Evolutionary conservation across 192 early-diverging fungal species (phyloP).

Genomic region (Pilaira anomala): DNA sequence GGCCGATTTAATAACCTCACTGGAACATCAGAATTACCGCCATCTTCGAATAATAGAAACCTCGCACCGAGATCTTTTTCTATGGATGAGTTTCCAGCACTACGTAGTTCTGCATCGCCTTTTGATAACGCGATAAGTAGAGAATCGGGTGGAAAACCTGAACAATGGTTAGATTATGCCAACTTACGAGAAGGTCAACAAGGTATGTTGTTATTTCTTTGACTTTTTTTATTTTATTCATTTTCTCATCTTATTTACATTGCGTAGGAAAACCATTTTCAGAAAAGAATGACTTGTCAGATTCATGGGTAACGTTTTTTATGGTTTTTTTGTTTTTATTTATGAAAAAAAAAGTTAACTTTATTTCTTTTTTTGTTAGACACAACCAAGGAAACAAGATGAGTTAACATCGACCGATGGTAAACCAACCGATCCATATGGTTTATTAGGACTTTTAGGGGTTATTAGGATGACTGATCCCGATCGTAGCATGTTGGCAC

Average conservation of each 20-base stretch:
- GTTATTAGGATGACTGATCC: constrained; percentile 77
- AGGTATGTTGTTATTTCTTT: neutral
- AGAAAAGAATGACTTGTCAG: constrained; percentile 15
- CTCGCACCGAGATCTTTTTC: constrained; percentile 32
- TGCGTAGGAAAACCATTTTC: constrained; percentile 6
- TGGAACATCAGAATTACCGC: neutral
- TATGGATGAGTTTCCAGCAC: constrained; percentile 37
- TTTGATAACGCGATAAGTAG: constrained; percentile 12
- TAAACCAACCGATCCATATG: constrained; percentile 59
- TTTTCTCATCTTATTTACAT: too few species aligned
- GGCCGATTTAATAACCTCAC: neutral
- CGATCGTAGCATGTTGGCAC: constrained; percentile 74
- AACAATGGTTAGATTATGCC: constrained; percentile 25
- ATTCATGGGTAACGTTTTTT: constrained; percentile 7
- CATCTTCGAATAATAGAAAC: constrained; percentile 5
- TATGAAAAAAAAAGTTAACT: neutral
- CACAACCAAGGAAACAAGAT: constrained; percentile 12
- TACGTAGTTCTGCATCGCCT: constrained; percentile 21
- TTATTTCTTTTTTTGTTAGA: neutral
- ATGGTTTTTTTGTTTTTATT: too few species aligned
- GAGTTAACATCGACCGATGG: neutral
- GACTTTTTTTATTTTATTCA: neutral
- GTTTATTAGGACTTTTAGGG: constrained; percentile 84
- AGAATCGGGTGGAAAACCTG: constrained; percentile 6
- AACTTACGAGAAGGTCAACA: constrained; percentile 15